Evolutionary conservation across 306 rosid genomes (phyloP).

Genomic region (Cicer judaicum): DNA sequence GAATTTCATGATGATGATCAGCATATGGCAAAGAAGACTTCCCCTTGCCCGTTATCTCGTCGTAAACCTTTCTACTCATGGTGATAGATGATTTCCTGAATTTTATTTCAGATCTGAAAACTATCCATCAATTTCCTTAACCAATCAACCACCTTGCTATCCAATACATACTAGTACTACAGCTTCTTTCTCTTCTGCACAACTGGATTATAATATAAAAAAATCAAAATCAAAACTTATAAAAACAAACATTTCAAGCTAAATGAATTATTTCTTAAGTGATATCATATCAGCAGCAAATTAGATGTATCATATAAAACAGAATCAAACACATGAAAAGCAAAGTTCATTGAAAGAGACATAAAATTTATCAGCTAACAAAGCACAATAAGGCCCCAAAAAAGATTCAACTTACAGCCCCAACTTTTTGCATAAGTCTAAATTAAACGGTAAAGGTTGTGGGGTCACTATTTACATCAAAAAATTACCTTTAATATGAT

Average conservation of each 20-base stretch:
- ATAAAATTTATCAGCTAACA: slow-evolving; percentile 16
- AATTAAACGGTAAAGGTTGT: slow-evolving; percentile 29
- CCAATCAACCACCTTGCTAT: slow-evolving; percentile 43
- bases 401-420: slow-evolving; percentile 2
- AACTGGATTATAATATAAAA: slow-evolving; percentile 24
- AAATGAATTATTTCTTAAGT: slow-evolving; percentile 5
- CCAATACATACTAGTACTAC: slow-evolving; percentile 42
- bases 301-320: slow-evolving; percentile 2
- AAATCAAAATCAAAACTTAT: slow-evolving; percentile 20
- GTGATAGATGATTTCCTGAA: slow-evolving; percentile 45
- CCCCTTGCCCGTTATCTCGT: slow-evolving; percentile 55
- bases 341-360: slow-evolving; percentile 9
- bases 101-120: slow-evolving; percentile 44
- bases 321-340: slow-evolving; percentile 10
- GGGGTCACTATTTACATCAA: slow-evolving; percentile 21
- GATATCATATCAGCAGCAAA: slow-evolving; percentile 15
- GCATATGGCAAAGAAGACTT: slow-evolving; percentile 60
- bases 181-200: slow-evolving; percentile 43
- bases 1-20: slow-evolving; percentile 61
- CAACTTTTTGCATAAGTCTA: slow-evolving; percentile 5
- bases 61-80: slow-evolving; percentile 55
- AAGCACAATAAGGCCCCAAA: slow-evolving; percentile 5
- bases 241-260: slow-evolving; percentile 24
- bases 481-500: slow-evolving; percentile 27
- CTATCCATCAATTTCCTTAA: slow-evolving; percentile 50